Evolutionary conservation across 2,329 filamentous ascomycete species (phyloP), one percentile per base, ranked within the genome.

Genomic region (Aureobasidium sp.): DNA sequence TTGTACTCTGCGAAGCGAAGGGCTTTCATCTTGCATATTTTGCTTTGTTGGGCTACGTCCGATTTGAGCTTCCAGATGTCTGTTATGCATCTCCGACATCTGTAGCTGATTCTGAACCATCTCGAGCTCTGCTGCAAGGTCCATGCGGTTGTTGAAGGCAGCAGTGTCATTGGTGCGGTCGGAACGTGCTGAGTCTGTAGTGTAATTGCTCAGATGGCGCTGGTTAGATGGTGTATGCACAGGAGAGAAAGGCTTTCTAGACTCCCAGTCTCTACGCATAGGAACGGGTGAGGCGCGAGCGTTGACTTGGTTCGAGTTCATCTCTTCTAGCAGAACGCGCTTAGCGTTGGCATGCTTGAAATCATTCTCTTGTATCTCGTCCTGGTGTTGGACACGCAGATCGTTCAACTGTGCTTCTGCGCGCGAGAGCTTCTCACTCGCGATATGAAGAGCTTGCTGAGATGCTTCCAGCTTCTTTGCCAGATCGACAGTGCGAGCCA

Each of bases 91-190:
- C 74, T 97, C 89, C 5, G 89, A 87, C 72, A 97, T 85, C 71
- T 97, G 93, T 57, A 97, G 82, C 72, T 96, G 91, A 72, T 95
- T 97, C 72, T 97, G 93, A 30, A 96, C 81, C 73, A 96, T 87
- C 72, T 97, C 93, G 13, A 97, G 81, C 69, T 97, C 92, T 3
- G 90, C 84, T 69, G 92, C 94, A 63, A 96, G 79, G 71, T 97
- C 93, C 86, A 95, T 93, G 42, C 88, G 87, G 70, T 88, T 91
- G 76, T 94, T 93, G 75, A 90, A 90, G 66, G 86, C 87, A 45
- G 91, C 79, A 16, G 91, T 89, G 72, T 97, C 93, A 29, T 88
- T 85, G 0, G 91, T 96, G 61, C 86, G 84, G 71, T 97, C 93
- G 2, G 92, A 96, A 44, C 88, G 85, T 62, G 84, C 85, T 39